Evolutionary conservation across 768 basidiomycete genomes (phyloP), one percentile per base, ranked within the genome.

Genomic region (Lentinula guzmanii): DNA sequence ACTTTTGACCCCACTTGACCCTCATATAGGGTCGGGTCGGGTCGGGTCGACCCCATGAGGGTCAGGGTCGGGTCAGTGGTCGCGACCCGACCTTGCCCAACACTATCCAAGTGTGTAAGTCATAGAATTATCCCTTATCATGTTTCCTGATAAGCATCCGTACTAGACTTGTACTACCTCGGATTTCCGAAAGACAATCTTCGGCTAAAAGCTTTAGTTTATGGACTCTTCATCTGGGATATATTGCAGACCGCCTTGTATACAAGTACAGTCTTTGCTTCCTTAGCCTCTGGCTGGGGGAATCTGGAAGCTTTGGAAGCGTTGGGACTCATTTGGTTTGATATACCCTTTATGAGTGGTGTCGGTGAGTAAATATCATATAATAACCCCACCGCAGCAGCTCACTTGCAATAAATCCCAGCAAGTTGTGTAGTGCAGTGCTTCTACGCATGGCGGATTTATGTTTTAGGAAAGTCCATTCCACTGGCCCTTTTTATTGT

Each of bases 81-180:
- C n/a, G n/a, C n/a, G n/a, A n/a, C n/a, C n/a, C n/a, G n/a, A n/a
- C n/a, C n/a, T n/a, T n/a, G n/a, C n/a, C n/a, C n/a, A n/a, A n/a
- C n/a, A n/a, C n/a, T n/a, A n/a, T 56, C 16, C 55, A 56, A 56
- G 55, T 56, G 18, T 56, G 55, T 56, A 31, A 43, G 55, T 56
- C 13, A 7, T n/a, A 34, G 34, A 10, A 51, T 21, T n/a, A 8
- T 31, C 7, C 3, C 43, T 3, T 28, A 28, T 15, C 10, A 10
- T 55, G 4, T 4, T 43, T 33, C 7, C 21, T 37, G 37, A 28
- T 35, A 35, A 10, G 7, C 39, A 28, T 43, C 46, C 21, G 9
- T 18, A 48, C 7, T 11, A 56, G 55, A 56, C 41, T 6, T 56
- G 3, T 56, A 56, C 55, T 31, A 56, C 39, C 39, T 56, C 37